Percentiles rank a stretch among this genome's conserved stretches.
These are phyloP conservation scores for Meira nashicola DNA, from an alignment of 1,284 basidiomycete species.

Conservation along the genomic window DNA sequence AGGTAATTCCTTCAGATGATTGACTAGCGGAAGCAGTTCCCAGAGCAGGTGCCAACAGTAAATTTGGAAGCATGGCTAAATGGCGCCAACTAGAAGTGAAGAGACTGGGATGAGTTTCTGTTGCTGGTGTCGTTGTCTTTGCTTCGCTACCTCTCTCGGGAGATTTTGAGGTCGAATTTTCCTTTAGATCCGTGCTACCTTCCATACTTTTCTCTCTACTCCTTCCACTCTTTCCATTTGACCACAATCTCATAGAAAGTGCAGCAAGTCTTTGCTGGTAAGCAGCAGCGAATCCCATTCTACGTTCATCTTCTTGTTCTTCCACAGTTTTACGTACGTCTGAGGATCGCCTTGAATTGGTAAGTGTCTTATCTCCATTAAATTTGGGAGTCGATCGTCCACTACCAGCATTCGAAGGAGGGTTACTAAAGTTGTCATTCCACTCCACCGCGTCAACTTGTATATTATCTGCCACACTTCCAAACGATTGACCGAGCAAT, in stretches of 20 bases:
- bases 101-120: slow-evolving; percentile 1
- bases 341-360: neutral
- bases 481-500: neutral
- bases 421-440: slow-evolving; percentile 5
- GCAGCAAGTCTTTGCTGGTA: slow-evolving; percentile 13
- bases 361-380: neutral
- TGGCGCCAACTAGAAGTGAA: slow-evolving; percentile 9
- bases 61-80: slow-evolving; percentile 8
- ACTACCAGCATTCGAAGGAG: too few species aligned
- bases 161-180: neutral
- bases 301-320: slow-evolving; percentile 9
- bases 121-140: neutral
- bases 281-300: slow-evolving; percentile 13
- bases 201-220: neutral
- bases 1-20: slow-evolving; percentile 63
- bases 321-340: neutral
- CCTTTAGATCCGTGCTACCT: neutral
- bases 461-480: slow-evolving; percentile 9
- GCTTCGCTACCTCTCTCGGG: neutral
- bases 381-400: too few species aligned
- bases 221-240: neutral
- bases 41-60: slow-evolving; percentile 5
- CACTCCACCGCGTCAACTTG: slow-evolving; percentile 13
- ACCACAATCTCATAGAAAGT: slow-evolving; percentile 8
- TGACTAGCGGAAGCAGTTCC: neutral